Evolutionary conservation across 2,329 filamentous ascomycete genomes (phyloP).

Genomic region (Coleophoma crateriformis): DNA sequence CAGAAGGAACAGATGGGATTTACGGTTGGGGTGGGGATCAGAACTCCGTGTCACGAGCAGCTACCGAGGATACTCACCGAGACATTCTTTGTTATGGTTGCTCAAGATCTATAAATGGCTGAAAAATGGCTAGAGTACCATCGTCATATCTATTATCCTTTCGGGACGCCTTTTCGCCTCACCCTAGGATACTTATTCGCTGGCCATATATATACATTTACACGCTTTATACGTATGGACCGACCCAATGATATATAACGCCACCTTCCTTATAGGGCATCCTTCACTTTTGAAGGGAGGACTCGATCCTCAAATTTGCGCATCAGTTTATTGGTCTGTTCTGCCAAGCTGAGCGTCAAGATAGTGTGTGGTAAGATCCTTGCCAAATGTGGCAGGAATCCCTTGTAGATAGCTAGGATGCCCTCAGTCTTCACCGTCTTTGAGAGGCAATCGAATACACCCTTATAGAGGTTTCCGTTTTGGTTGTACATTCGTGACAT

Average conservation of each 20-base stretch:
- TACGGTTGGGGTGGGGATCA: conserved; percentile 56
- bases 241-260: too few relatives aligned
- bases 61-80: conserved; percentile 21
- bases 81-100: conserved; percentile 66
- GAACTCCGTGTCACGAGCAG: conserved; percentile 23
- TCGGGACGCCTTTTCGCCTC: too few relatives aligned
- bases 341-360: conserved; percentile 84
- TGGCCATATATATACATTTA: too few relatives aligned
- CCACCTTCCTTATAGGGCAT: background rate
- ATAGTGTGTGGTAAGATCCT: conserved; percentile 95
- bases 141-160: background rate
- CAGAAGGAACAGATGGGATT: conserved; percentile 55
- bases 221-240: too few relatives aligned
- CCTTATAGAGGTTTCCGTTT: conserved; percentile 91
- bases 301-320: conserved; percentile 64
- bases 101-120: conserved; percentile 56
- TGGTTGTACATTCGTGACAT: conserved; percentile 99
- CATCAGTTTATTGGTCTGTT: conserved; percentile 95
- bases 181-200: too few relatives aligned
- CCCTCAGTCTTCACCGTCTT: conserved; percentile 93
- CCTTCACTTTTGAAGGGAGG: conserved; percentile 32
- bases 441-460: conserved; percentile 84
- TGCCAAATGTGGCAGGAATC: conserved; percentile 90
- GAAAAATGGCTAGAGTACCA: conserved; percentile 11
- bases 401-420: conserved; percentile 91